Base-by-base conservation (phyloP, 2,329 filamentous ascomycete species). In the Ascochyta viciae-villosae region DNA sequence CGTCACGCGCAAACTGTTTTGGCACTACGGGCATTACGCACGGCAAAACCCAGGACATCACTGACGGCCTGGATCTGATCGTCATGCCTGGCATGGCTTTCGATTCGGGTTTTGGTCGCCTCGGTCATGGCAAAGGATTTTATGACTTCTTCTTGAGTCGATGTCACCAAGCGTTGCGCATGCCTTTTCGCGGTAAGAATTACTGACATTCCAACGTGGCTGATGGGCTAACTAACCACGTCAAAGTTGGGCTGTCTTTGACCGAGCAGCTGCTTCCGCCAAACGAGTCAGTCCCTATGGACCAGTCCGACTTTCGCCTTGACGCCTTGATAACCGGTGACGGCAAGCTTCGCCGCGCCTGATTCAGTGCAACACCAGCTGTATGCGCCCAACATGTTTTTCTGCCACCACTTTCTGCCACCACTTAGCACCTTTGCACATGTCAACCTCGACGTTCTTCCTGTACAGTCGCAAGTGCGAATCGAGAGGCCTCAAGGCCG, bases 71-170 rank as follows among this genome's bases (percentile, higher is more conserved):
- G 38, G 94, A 99, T 74, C 76, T 99, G 63, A 90, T 99, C 61
- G 82, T 99, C 26, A 86, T 98, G 82, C 95, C 95, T 1, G 95
- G 93, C 12, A 90, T 99, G 68, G 94, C 92, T 3, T 99, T 99
- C 76, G 93, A 97, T 74, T 81, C 81, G 3, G 80, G 79, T 12
- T 84, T 95, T 58, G 85, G 89, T 64, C 85, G 95, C 66, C 83
- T 98, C 19, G 95, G 95, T 37, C 95, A 99, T 76, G 95, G 95
- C 53, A 96, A 92, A 76, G 95, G 95, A 29, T 99, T 96, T 79
- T 99, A 99, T 81, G 95, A 99, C 79, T 90, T 88, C 75, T 99
- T 96, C 76, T 79, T 99, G 72, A 86, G 89, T 69, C 86, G 89
- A 65, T 96, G 93, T 83, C 74, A 83, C 76, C 75, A 76, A 63